Conservation (phyloP, 345 rosid genomes). For the Euphorbia pulcherrima region DNA sequence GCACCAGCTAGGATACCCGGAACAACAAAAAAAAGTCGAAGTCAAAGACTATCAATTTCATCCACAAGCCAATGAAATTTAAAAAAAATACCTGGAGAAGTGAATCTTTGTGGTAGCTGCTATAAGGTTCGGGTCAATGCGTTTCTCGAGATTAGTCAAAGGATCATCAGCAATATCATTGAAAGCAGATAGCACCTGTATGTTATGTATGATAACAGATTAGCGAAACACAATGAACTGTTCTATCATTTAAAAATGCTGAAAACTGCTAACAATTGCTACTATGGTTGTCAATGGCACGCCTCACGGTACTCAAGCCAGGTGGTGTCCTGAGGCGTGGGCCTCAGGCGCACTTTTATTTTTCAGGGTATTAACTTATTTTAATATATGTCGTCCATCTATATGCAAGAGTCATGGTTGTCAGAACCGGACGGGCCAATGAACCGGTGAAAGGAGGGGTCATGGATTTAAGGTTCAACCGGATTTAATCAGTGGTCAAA, state of each 20-base stretch:
- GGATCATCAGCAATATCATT: constrained; percentile 7
- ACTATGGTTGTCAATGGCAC: no score
- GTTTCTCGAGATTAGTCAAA: constrained; percentile 11
- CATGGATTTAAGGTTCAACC: no score
- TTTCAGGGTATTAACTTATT: no score
- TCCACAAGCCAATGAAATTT: no score
- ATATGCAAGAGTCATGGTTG: no score
- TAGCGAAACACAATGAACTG: background rate
- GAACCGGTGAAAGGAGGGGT: no score
- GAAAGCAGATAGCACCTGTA: constrained; percentile 27
- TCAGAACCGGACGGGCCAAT: no score
- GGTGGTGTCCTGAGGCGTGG: no score
- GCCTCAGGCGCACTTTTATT: no score
- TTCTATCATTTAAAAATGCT: background rate
- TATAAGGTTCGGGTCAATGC: constrained; percentile 24
- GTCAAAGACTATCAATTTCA: background rate
- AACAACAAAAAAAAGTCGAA: background rate
- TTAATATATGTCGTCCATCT: no score
- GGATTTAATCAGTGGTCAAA: no score
- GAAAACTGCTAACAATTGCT: background rate
- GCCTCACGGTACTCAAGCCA: no score
- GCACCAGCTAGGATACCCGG: constrained; percentile 27
- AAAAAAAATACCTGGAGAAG: constrained; percentile 18
- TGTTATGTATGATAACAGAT: background rate
- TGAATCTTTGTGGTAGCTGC: constrained; percentile 24